Evolutionary conservation across 208 protist species (phyloP).

Genomic region (Leishmania gerbilli): DNA sequence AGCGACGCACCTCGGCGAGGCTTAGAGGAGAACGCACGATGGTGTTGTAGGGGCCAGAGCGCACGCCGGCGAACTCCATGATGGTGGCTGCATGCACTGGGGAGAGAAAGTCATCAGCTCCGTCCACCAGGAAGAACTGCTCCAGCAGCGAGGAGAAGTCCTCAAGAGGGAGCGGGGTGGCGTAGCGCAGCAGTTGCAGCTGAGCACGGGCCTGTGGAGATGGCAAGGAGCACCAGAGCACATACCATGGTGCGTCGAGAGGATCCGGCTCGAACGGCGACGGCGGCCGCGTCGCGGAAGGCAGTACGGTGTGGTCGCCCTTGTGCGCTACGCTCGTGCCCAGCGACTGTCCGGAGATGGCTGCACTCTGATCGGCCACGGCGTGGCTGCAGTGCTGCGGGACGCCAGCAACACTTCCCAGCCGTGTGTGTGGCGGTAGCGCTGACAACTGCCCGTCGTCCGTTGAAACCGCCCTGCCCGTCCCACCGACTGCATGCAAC

Average conservation of each 20-base stretch:
- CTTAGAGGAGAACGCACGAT: constrained; percentile 60
- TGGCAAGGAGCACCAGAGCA: constrained; percentile 26
- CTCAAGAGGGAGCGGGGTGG: constrained; percentile 60
- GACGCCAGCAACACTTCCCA: neutral
- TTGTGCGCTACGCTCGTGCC: neutral
- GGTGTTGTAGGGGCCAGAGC: constrained; percentile 57
- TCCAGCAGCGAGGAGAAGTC: constrained; percentile 60
- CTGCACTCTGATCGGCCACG: neutral
- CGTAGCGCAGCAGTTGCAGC: constrained; percentile 52
- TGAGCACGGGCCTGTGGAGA: constrained; percentile 41
- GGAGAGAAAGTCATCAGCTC: constrained; percentile 65
- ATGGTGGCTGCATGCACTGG: constrained; percentile 66
- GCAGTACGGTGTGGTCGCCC: neutral
- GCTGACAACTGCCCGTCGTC: neutral
- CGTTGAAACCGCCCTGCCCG: neutral
- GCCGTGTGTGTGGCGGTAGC: neutral
- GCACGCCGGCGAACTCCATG: constrained; percentile 86
- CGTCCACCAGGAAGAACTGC: constrained; percentile 63
- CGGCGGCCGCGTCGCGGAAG: neutral
- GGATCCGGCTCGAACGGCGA: constrained; percentile 12
- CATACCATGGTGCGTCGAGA: constrained; percentile 29
- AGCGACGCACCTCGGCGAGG: constrained; percentile 53
- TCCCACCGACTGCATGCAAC: neutral
- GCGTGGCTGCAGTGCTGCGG: neutral
- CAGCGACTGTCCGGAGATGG: neutral